These are phyloP conservation scores for Diversispora epigaea DNA, from an alignment of 192 early-diverging fungal species.

Conservation along the genomic window DNA sequence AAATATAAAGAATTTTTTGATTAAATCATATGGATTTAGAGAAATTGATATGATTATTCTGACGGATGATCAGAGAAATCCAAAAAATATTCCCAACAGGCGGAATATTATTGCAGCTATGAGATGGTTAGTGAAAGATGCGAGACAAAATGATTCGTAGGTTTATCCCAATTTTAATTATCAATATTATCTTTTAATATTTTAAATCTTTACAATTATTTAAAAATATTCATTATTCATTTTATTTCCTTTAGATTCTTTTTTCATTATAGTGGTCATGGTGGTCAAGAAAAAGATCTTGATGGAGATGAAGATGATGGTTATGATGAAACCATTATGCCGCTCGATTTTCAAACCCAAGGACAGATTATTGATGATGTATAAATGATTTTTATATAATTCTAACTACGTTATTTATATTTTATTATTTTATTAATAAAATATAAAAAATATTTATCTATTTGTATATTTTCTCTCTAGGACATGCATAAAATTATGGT, in stretches of 20 bases:
- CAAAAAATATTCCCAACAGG: slow-evolving; percentile 65
- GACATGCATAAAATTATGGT: slow-evolving; percentile 76
- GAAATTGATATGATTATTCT: slow-evolving; percentile 71
- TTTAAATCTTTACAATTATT: too few relatives aligned
- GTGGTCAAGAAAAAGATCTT: slow-evolving; percentile 56
- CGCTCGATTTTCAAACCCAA: slow-evolving; percentile 53
- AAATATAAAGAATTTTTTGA: slow-evolving; percentile 73
- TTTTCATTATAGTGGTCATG: slow-evolving; percentile 83
- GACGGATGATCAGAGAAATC: slow-evolving; percentile 72
- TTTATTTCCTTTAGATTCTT: slow-evolving; percentile 55
- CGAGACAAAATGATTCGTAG: slow-evolving; percentile 71
- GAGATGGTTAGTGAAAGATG: slow-evolving; percentile 76
- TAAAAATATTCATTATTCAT: background rate
- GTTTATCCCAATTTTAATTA: slow-evolving; percentile 6
- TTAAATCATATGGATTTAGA: slow-evolving; percentile 61
- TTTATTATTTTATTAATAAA: too few relatives aligned
- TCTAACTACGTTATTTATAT: too few relatives aligned
- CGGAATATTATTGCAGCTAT: slow-evolving; percentile 75
- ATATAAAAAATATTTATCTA: too few relatives aligned
- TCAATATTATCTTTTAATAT: too few relatives aligned
- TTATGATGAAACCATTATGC: slow-evolving; percentile 78
- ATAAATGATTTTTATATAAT: background rate
- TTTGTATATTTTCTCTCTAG: slow-evolving; percentile 4
- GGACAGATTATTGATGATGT: slow-evolving; percentile 74
- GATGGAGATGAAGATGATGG: slow-evolving; percentile 79